Evolutionary conservation across 192 early-diverging fungal species (phyloP), one percentile per base, ranked within the genome.

Genomic region (Gigaspora rosea): DNA sequence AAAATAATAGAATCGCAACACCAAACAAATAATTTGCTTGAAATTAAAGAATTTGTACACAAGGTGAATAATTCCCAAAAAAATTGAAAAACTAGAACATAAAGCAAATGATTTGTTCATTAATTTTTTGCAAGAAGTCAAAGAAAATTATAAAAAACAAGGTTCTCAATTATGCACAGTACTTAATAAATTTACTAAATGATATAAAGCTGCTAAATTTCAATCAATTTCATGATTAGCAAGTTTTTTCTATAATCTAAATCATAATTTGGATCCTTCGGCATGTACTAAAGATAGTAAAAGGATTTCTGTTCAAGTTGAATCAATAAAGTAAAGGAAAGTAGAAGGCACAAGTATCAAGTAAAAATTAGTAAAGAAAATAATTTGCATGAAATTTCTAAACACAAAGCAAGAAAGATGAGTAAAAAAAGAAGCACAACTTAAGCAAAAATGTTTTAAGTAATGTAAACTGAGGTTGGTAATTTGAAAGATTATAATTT

Each of bases 231-330:
- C 15, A 36, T 4, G 35, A 12, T 35, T 67, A 47, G 36, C 35
- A 41, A 36, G 47, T 18, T 68, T 49, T 49, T 8, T 68, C 15
- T 68, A 68, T n/a, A 46, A 68, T 27, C 18, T 68, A n/a, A 68
- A 68, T 18, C 7, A 3, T 68, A 18, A 68, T 47, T 69, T 69
- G 46, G 67, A 49, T 18, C 47, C 20, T 10, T 46, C 13, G 8
- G 67, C n/a, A 27, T 22, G 41, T 69, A 13, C 47, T 41, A 69
- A 41, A 69, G n/a, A n/a, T 49, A 2, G 47, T 69, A 46, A 13
- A 1, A 69, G 15, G 16, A 69, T 69, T 12, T 47, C 15, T 49
- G 47, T 69, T 18, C 46, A 69, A 47, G 13, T 50, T 22, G 20
- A 69, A 69, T 69, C 47, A 8, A n/a, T 69, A 4, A 69, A 69